phyloP scores from a whole-genome alignment of 495 filamentous ascomycete species.

The Haplographium delicatum region DNA sequence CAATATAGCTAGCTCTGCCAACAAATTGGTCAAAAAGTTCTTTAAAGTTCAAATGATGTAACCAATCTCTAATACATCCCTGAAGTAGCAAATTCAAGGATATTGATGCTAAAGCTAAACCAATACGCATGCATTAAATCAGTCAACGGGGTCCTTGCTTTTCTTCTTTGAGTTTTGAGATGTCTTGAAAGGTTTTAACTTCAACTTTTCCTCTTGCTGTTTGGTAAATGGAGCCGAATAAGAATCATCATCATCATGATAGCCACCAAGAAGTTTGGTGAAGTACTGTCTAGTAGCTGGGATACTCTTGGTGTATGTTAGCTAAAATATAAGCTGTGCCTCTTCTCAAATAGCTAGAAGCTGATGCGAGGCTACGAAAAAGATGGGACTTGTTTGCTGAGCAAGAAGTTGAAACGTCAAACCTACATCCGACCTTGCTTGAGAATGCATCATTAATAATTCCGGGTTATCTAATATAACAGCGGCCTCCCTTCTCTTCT shows the following conservation, averaged over 20 bases:
- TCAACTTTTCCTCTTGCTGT: not conserved
- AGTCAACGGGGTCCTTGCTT: not conserved
- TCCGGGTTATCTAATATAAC: constrained; percentile 45
- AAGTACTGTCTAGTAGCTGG: constrained; percentile 43
- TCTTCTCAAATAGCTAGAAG: not conserved
- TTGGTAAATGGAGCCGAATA: not conserved
- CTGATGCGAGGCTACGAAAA: not conserved
- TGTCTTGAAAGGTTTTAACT: not conserved
- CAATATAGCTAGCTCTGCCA: too few relatives aligned
- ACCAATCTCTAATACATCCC: too few relatives aligned
- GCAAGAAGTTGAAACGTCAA: too few relatives aligned
- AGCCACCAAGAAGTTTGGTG: constrained; percentile 44
- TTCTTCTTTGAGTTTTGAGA: not conserved
- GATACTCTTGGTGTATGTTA: constrained; percentile 33
- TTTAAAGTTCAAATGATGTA: too few relatives aligned
- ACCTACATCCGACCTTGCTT: constrained; percentile 40
- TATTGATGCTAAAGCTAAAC: too few relatives aligned
- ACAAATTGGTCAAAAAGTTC: too few relatives aligned
- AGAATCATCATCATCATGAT: constrained; percentile 27
- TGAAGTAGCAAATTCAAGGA: too few relatives aligned
- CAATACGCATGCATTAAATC: too few relatives aligned
- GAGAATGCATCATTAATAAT: constrained; percentile 47
- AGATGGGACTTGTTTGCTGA: too few relatives aligned
- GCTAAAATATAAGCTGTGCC: too few relatives aligned
- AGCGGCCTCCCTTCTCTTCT: constrained; percentile 37